Evolutionary conservation across 2,329 filamentous ascomycete genomes (phyloP), one percentile per base, ranked within the genome.

Genomic region (Furcasterigmium sp.): DNA sequence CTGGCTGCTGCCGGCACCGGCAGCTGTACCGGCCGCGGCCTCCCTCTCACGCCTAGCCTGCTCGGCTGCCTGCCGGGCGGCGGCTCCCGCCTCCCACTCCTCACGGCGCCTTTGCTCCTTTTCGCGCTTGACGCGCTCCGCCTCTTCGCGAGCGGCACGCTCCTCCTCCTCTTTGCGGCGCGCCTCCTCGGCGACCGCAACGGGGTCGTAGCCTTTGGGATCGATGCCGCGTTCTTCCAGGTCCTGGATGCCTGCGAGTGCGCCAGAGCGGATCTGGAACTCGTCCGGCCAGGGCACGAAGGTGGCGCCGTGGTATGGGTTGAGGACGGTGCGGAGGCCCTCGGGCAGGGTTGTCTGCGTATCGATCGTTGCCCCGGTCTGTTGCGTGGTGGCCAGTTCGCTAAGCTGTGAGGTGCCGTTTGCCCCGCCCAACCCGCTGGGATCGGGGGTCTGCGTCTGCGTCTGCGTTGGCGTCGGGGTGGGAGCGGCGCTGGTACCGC

Each of bases 281-380:
- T 87, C 81, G 21, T 70, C 71, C 1, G 87, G 87, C 87, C 87
- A 94, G 1, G 88, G 87, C 37, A 81, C 74, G 66, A 90, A 94
- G n/a, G 69, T 57, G 29, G 75, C 68, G 9, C 75, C 72, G 8
- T 72, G 72, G 15, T 74, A 61, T 0, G 79, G 76, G 54, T 85
- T 81, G 37, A 80, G 58, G 51, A 70, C 72, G 42, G 67, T 65
- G 41, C 62, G 66, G 46, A 77, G 64, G 41, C 67, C 61, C 25
- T 71, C 65, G 1, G 77, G 77, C 2, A 81, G 67, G 5, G 59
- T 65, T 1, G 69, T 72, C 9, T 23, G 35, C 14, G 39, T 20
- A 40, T 56, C 58, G 26, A 57, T 54, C 2, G 59, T 59, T 2
- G 56, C 46, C 2, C 55, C 48, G 3, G 59, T 61, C 30, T 62